Evolutionary conservation across 495 filamentous ascomycete species (phyloP), one percentile per base, ranked within the genome.

Genomic region (Astrocystis sublimbata): DNA sequence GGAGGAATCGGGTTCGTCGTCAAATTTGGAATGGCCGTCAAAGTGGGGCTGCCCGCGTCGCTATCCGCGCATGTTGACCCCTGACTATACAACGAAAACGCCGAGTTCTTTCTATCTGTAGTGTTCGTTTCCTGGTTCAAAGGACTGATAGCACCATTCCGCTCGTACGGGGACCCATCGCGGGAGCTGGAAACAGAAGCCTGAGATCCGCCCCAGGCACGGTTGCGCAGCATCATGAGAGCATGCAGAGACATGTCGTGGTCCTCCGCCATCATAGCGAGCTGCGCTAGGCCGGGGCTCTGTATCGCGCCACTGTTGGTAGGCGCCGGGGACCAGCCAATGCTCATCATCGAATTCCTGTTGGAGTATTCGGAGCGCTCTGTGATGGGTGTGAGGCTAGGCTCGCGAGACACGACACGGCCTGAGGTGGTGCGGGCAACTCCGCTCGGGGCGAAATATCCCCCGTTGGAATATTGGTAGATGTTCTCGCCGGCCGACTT

Each of bases 331-430:
- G 87, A 85, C 61, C 91, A 77, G 36, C 82, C 82, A 35, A 92
- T 74, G 31, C 84, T 88, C 79, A 94, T 89, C 66, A 94, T 84
- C 3, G 89, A 93, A 70, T 97, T 98, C 52, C 96, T 86, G 51
- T 94, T 96, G 41, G 90, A 94, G 79, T 94, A 96, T 78, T 98
- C 94, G 65, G 90, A 96, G 3, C 93, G 86, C 74, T 98, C 94
- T 0, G 93, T 97, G 64, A 98, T 98, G 5, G 94, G 94, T 2
- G 94, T 98, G 30, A 98, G 78, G 67, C 92, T 96, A 2, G 96
- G 94, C 61, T 97, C 92, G 41, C 89, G 81, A 24, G 89, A 88
- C 35, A 88, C 87, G 35, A 87, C 83, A 3, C 89, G 83, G 38
- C 88, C 90, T 68, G 85, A 92, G 62, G 80, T 76, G 71, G 69